A percentile compares a stretch with the other conserved stretches of the same genome.
Conservation (phyloP, 306 rosid species). For the Quercus aquifolioides region DNA sequence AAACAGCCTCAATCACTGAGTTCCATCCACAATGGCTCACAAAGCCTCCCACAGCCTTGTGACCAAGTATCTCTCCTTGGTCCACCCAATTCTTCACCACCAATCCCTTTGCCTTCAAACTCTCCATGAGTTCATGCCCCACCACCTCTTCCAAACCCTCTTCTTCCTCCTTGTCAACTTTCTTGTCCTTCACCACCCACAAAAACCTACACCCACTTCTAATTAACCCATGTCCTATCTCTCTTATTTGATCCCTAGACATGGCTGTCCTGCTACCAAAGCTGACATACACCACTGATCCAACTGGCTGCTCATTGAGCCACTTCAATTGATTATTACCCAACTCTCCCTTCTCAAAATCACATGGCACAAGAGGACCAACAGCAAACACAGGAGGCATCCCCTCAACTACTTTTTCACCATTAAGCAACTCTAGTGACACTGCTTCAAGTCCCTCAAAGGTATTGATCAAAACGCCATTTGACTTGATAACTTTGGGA, state of each 20-base stretch:
- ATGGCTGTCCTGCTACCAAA: constrained; percentile 50
- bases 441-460: constrained; percentile 39
- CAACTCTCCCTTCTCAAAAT: constrained; percentile 32
- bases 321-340: constrained; percentile 8
- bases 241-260: constrained; percentile 43
- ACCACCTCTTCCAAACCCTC: constrained; percentile 25
- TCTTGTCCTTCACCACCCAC: constrained; percentile 56
- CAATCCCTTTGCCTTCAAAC: constrained; percentile 29
- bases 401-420: constrained; percentile 14
- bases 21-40: constrained; percentile 64
- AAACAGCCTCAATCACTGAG: constrained; percentile 45
- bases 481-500: constrained; percentile 15
- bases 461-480: constrained; percentile 48
- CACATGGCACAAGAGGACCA: constrained; percentile 53
- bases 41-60: constrained; percentile 48
- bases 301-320: constrained; percentile 39
- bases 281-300: constrained; percentile 49
- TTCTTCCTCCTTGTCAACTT: constrained; percentile 47
- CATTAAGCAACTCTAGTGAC: constrained; percentile 22
- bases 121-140: constrained; percentile 37
- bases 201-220: constrained; percentile 43
- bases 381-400: constrained; percentile 37
- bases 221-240: constrained; percentile 45
- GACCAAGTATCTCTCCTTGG: constrained; percentile 36
- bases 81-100: constrained; percentile 52